These are phyloP conservation scores for Sarocladiaceae sp. DNA, from an alignment of 2,329 filamentous ascomycete genomes.

Conservation along the genomic window DNA sequence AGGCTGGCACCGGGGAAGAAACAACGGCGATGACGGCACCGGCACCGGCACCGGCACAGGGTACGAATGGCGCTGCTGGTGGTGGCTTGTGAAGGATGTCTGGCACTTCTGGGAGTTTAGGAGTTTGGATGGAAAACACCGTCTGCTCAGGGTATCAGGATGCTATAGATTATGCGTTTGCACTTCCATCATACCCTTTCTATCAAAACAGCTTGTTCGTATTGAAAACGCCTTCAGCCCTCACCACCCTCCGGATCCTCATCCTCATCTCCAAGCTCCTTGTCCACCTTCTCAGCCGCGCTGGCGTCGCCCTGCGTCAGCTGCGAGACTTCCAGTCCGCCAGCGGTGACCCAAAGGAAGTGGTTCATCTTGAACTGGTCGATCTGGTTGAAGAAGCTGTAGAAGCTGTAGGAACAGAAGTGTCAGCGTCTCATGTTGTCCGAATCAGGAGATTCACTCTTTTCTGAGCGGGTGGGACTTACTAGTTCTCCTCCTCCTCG, in stretches of 20 bases:
- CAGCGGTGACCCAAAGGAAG: constrained; percentile 69
- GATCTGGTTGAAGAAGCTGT: constrained; percentile 72
- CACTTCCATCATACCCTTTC: not conserved
- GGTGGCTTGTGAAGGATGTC: too few species aligned
- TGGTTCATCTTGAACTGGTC: constrained; percentile 66
- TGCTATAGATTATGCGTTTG: too few species aligned
- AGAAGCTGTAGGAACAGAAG: constrained; percentile 53
- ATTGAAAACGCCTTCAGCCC: constrained; percentile 30
- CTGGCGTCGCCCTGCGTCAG: constrained; percentile 26
- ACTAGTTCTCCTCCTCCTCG: constrained; percentile 83
- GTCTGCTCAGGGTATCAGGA: not conserved
- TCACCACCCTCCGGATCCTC: constrained; percentile 43
- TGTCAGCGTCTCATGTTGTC: too few species aligned
- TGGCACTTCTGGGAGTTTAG: constrained; percentile 1
- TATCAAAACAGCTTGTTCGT: not conserved
- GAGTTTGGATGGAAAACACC: constrained; percentile 1
- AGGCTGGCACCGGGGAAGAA: constrained; percentile 11
- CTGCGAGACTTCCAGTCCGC: constrained; percentile 56
- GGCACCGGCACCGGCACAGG: not conserved
- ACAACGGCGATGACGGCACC: not conserved
- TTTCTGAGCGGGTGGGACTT: constrained; percentile 34
- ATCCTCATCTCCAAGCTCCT: constrained; percentile 46
- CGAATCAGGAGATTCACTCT: constrained; percentile 2
- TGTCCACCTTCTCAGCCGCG: constrained; percentile 25
- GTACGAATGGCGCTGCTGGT: not conserved